Percentiles rank a stretch among this genome's conserved stretches.
Evolutionary conservation across 1,139 yeast genomes (phyloP).

Genomic region (Ashbya aceris): DNA sequence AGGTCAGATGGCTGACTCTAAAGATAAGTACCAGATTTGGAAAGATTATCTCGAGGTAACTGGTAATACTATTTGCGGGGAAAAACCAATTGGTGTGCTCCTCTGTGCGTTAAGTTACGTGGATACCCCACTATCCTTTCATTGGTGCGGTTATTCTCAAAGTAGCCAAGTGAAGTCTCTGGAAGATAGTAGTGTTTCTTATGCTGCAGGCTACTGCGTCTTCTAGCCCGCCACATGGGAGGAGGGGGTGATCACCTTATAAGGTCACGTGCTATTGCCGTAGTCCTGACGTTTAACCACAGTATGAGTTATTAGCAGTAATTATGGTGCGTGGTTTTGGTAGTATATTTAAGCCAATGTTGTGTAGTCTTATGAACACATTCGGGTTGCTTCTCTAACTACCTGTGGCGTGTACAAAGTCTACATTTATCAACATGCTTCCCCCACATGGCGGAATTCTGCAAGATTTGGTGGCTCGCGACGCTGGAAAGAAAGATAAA

Average conservation of each 20-base stretch:
- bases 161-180: conserved; percentile 46
- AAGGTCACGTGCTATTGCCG: conserved; percentile 1
- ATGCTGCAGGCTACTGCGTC: conserved; percentile 62
- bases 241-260: not conserved
- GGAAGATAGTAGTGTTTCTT: conserved; percentile 75
- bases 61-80: conserved; percentile 91
- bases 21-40: conserved; percentile 43
- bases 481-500: conserved; percentile 47
- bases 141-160: conserved; percentile 81
- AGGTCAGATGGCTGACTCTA: conserved; percentile 35
- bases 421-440: conserved; percentile 40
- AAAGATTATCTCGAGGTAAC: conserved; percentile 54
- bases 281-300: not conserved
- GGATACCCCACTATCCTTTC: conserved; percentile 30
- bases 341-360: not conserved
- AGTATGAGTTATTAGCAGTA: not conserved
- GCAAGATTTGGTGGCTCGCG: conserved; percentile 80
- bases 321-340: not conserved
- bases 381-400: not conserved
- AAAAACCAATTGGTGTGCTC: conserved; percentile 65
- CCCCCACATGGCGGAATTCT: conserved; percentile 86
- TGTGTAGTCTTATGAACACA: not conserved
- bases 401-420: not conserved
- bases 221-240: not conserved
- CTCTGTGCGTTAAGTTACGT: conserved; percentile 41